Evolutionary conservation across 2,329 filamentous ascomycete species (phyloP).

Genomic region (Phialocephala subalpina): DNA sequence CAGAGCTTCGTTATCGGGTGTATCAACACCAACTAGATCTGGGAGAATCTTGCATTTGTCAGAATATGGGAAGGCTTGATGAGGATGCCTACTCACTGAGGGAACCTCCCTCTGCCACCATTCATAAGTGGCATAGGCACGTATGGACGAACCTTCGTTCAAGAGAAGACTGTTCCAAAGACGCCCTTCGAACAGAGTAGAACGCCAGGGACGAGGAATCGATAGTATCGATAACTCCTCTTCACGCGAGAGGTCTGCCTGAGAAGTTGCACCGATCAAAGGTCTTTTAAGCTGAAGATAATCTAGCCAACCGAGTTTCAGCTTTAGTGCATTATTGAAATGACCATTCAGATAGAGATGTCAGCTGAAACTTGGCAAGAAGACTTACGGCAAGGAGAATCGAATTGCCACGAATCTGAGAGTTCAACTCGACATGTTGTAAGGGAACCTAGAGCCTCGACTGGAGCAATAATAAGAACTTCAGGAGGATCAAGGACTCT

Average conservation of each 20-base stretch:
- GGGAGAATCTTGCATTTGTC: slow-evolving; percentile 58
- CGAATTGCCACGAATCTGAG: slow-evolving; percentile 69
- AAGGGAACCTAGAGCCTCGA: slow-evolving; percentile 67
- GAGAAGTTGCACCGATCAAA: background rate
- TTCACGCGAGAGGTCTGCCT: no score
- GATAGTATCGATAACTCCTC: background rate
- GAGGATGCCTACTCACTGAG: slow-evolving; percentile 43
- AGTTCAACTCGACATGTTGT: slow-evolving; percentile 64
- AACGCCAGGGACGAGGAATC: background rate
- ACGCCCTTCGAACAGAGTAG: slow-evolving; percentile 32
- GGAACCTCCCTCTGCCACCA: slow-evolving; percentile 69
- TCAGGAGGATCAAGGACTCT: slow-evolving; percentile 58
- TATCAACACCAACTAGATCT: slow-evolving; percentile 54
- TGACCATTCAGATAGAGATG: background rate
- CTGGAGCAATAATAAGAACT: slow-evolving; percentile 67
- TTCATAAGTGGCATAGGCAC: slow-evolving; percentile 71
- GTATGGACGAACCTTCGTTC: slow-evolving; percentile 80
- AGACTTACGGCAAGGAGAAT: slow-evolving; percentile 68
- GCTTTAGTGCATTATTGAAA: background rate
- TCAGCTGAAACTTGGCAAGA: slow-evolving; percentile 45
- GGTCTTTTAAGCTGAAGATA: background rate
- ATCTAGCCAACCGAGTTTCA: background rate
- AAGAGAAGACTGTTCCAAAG: slow-evolving; percentile 72
- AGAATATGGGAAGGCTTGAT: background rate
- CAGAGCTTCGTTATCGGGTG: slow-evolving; percentile 47